Evolutionary conservation across 495 filamentous ascomycete species (phyloP).

Genomic region (Bryoglossum gracile): DNA sequence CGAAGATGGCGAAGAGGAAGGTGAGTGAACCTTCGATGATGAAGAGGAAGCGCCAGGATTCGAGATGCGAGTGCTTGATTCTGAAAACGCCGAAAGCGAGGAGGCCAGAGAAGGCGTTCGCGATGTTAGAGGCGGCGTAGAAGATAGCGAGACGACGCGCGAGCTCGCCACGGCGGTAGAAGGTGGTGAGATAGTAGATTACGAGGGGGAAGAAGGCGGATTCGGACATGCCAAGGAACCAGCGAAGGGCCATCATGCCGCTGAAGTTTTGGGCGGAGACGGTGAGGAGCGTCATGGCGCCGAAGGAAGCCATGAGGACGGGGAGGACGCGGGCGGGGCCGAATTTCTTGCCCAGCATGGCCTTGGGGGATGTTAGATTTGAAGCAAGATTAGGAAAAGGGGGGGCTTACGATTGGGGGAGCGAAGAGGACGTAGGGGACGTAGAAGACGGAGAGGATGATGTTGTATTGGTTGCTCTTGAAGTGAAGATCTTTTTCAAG

Average conservation of each 20-base stretch:
- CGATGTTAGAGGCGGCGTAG: constrained; percentile 71
- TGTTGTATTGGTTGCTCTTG: constrained; percentile 59
- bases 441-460: constrained; percentile 66
- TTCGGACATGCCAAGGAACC: constrained; percentile 51
- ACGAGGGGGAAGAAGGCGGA: constrained; percentile 69
- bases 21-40: constrained; percentile 64
- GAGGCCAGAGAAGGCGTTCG: constrained; percentile 66
- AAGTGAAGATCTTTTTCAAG: constrained; percentile 45
- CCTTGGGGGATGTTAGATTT: constrained; percentile 41
- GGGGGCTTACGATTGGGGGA: constrained; percentile 38
- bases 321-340: constrained; percentile 59
- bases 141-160: constrained; percentile 71
- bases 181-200: constrained; percentile 48
- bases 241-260: constrained; percentile 56
- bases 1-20: constrained; percentile 56
- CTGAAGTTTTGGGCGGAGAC: constrained; percentile 50
- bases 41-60: constrained; percentile 69
- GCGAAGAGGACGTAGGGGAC: constrained; percentile 48
- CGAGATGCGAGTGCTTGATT: constrained; percentile 41
- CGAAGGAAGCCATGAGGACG: constrained; percentile 51
- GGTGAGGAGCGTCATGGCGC: constrained; percentile 4
- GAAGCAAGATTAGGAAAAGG: too few relatives aligned
- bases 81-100: constrained; percentile 73
- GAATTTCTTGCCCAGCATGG: constrained; percentile 61
- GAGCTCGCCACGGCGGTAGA: constrained; percentile 74